Conservation (phyloP, 2,329 filamentous ascomycete genomes). For the Colletotrichum salicis region DNA sequence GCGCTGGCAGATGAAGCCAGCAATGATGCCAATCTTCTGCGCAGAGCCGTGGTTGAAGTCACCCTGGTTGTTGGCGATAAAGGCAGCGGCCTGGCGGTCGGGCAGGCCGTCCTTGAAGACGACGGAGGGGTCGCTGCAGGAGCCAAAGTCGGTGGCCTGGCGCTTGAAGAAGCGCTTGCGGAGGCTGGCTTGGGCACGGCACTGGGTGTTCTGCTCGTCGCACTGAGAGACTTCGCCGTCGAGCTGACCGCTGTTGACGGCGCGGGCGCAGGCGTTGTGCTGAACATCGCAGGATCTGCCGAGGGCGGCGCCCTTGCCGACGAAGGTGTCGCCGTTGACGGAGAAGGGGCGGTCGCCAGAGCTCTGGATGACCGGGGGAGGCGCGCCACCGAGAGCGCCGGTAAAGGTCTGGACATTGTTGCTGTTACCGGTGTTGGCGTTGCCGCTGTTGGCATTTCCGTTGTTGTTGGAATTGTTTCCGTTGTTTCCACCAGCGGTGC, state of each 20-base stretch:
- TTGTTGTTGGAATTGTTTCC: constrained; percentile 21
- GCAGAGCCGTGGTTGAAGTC: constrained; percentile 66
- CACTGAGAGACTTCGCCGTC: constrained; percentile 52
- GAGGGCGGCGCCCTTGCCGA: constrained; percentile 56
- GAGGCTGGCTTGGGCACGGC: constrained; percentile 42
- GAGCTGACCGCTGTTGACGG: constrained; percentile 56
- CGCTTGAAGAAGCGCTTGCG: constrained; percentile 35
- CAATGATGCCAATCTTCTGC: constrained; percentile 50
- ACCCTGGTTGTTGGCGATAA: constrained; percentile 50
- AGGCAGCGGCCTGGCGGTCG: constrained; percentile 56
- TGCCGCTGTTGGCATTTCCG: constrained; percentile 28
- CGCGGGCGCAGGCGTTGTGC: constrained; percentile 61
- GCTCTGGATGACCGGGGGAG: constrained; percentile 52
- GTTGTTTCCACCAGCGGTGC: constrained; percentile 19
- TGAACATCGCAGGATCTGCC: constrained; percentile 61
- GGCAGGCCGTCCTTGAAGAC: constrained; percentile 59
- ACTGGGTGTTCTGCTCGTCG: constrained; percentile 53
- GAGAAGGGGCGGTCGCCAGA: constrained; percentile 55
- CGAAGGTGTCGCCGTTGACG: constrained; percentile 67
- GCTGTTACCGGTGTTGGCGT: constrained; percentile 37
- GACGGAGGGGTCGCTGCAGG: constrained; percentile 60
- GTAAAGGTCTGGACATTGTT: constrained; percentile 59
- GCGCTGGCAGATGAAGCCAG: constrained; percentile 59
- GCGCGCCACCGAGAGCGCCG: constrained; percentile 52
- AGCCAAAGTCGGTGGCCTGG: constrained; percentile 52